Evolutionary conservation across 2,329 filamentous ascomycete species (phyloP).

Genomic region (Calonectria naviculata): DNA sequence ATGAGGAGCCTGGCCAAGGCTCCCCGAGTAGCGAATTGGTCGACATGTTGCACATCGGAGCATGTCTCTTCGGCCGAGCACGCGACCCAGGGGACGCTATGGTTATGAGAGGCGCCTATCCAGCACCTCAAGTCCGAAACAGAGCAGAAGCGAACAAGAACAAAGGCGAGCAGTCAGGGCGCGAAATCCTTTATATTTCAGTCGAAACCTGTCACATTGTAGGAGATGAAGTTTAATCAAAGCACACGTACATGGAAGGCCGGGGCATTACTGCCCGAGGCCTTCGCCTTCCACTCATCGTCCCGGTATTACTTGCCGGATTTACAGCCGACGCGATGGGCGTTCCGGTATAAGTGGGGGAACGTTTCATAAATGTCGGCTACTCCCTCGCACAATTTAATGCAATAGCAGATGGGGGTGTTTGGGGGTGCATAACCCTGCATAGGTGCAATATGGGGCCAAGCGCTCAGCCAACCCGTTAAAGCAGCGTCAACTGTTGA

Average conservation of each 20-base stretch:
- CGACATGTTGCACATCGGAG: conserved; percentile 23
- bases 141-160: not conserved
- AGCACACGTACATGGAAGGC: not conserved
- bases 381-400: not conserved
- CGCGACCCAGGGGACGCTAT: conserved; percentile 11
- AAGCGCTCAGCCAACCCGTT: too few species aligned
- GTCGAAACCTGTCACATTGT: conserved; percentile 2
- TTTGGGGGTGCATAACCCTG: not conserved
- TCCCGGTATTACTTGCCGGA: conserved; percentile 18
- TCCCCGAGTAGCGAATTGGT: conserved; percentile 20
- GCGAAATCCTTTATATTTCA: not conserved
- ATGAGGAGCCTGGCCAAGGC: conserved; percentile 11
- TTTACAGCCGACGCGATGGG: conserved; percentile 12
- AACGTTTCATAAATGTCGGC: not conserved
- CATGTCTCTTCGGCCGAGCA: conserved; percentile 18
- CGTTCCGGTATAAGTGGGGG: conserved; percentile 6
- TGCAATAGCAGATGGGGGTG: not conserved
- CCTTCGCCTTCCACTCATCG: conserved; percentile 7
- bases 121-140: not conserved
- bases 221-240: conserved; percentile 7
- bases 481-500: conserved; percentile 25
- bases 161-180: not conserved
- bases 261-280: conserved; percentile 17
- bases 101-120: not conserved
- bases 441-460: not conserved